Evolutionary conservation across 306 rosid genomes (phyloP), one percentile per base, ranked within the genome.

Genomic region (Casuarina cunninghamiana): DNA sequence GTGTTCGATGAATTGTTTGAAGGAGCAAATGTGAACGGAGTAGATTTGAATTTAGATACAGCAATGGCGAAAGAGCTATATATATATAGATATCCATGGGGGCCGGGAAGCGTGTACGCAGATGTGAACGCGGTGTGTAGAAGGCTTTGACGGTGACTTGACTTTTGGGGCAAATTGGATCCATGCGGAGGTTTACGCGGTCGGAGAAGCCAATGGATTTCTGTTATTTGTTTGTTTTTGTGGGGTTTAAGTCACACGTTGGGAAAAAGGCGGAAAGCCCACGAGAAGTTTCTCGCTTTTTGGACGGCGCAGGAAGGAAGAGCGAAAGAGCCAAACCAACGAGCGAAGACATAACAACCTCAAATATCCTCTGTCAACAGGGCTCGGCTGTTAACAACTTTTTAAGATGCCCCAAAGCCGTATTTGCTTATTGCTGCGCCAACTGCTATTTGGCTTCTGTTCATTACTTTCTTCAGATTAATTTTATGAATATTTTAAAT

Each of bases 61-160:
- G n/a, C 35, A 49, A 5, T 15, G 49, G 57, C 7, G 53, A 77
- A 46, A 3, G n/a, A 6, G 4, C 51, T 9, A 73, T 19, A 19
- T 53, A 54, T 3, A 39, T 43, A n/a, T 32, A 44, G 73, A 46
- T 70, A 79, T 53, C 70, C 37, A 26, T 26, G 32, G 32, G 39
- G 71, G 63, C 17, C 45, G 11, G 37, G 75, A 86, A 79, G 82
- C 95, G 95, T 87, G 95, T 88, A 65, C 1, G 83, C 3, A 8
- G 55, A 72, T 90, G 87, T 87, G 95, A 92, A 90, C 93, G 83
- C 91, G 87, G 67, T 54, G 45, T 42, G 45, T 68, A 74, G 49
- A 66, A 61, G 65, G 53, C 74, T 80, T 73, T 80, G 90, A 86
- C 90, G 85, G 71, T 57, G 91, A 90, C 90, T 69, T 83, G 86